A percentile compares a stretch with the other conserved stretches of the same genome.
phyloP scores from a whole-genome alignment of 495 filamentous ascomycete species.

The Trichoderma parareesei region DNA sequence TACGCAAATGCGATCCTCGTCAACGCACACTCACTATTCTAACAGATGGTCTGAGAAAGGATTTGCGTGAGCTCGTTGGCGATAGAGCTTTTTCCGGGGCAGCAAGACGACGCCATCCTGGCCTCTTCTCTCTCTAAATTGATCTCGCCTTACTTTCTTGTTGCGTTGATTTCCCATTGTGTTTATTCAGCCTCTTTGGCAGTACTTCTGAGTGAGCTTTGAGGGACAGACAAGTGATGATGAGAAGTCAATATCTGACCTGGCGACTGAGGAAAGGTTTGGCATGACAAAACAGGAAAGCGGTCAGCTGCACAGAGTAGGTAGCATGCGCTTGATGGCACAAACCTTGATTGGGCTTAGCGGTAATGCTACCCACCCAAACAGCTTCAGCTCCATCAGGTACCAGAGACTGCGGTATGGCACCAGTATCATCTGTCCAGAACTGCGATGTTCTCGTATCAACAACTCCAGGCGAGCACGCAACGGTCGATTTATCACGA shows the following conservation, averaged over 20 bases:
- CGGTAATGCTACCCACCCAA: not conserved
- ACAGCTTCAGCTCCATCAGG: not conserved
- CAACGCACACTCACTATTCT: slow-evolving; percentile 56
- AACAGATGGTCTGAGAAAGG: slow-evolving; percentile 90
- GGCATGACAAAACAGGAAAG: not conserved
- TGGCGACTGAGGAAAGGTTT: not conserved
- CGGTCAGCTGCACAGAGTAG: not conserved
- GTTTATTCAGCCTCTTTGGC: not conserved
- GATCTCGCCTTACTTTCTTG: slow-evolving; percentile 24
- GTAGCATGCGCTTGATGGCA: not conserved
- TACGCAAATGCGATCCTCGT: slow-evolving; percentile 11
- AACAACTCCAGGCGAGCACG: not conserved
- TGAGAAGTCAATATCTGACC: not conserved
- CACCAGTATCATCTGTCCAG: not conserved
- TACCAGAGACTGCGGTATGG: not conserved
- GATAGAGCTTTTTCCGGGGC: slow-evolving; percentile 89
- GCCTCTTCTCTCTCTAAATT: not conserved
- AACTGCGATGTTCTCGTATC: not conserved
- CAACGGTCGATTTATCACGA: not conserved
- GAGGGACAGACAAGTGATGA: not conserved
- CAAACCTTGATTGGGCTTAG: not conserved
- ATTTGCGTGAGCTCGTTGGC: slow-evolving; percentile 94
- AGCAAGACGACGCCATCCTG: slow-evolving; percentile 30
- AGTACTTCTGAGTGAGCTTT: not conserved
- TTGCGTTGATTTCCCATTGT: slow-evolving; percentile 17